Conservation (phyloP, 441 rosid species). For the Macaranga tanarius region DNA sequence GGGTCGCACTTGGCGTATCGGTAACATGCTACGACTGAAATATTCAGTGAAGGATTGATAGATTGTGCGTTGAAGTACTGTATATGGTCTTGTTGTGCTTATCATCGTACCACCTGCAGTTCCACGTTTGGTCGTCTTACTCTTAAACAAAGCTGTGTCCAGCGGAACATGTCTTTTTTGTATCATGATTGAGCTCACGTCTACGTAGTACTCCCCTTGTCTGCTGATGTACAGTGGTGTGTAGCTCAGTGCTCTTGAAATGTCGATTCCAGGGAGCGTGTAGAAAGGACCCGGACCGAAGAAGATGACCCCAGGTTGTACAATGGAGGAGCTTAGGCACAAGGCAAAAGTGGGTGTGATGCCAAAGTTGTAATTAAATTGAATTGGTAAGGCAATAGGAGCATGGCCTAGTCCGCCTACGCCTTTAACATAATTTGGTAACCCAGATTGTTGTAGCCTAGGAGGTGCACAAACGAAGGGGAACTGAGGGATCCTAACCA, state of each 20-base stretch:
- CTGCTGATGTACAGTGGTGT: conserved; percentile 29
- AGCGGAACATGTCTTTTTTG: conserved; percentile 23
- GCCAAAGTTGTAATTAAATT: conserved; percentile 31
- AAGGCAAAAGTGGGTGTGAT: conserved; percentile 29
- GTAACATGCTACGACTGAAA: conserved; percentile 19
- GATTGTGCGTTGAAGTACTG: conserved; percentile 20
- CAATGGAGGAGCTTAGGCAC: conserved; percentile 22
- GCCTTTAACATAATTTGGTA: conserved; percentile 25
- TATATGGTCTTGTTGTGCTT: conserved; percentile 27
- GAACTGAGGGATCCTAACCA: conserved; percentile 23
- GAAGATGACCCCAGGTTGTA: conserved; percentile 24
- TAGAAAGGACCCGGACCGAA: conserved; percentile 33
- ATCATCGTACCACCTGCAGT: conserved; percentile 23
- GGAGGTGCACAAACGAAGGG: conserved; percentile 34
- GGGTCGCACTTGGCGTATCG: conserved; percentile 11
- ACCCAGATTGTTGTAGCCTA: conserved; percentile 16
- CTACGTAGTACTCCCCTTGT: conserved; percentile 33
- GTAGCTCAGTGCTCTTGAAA: conserved; percentile 19
- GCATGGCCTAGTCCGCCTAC: conserved; percentile 31
- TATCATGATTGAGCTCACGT: conserved; percentile 26
- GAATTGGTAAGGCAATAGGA: conserved; percentile 32
- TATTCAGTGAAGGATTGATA: conserved; percentile 14
- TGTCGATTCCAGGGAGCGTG: conserved; percentile 24
- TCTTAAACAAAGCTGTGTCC: conserved; percentile 10
- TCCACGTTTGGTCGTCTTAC: background rate